Percentiles rank a stretch among this genome's conserved stretches.
Evolutionary conservation across 176 grass and related monocot genomes (phyloP).

Genomic region (Carex parvula): DNA sequence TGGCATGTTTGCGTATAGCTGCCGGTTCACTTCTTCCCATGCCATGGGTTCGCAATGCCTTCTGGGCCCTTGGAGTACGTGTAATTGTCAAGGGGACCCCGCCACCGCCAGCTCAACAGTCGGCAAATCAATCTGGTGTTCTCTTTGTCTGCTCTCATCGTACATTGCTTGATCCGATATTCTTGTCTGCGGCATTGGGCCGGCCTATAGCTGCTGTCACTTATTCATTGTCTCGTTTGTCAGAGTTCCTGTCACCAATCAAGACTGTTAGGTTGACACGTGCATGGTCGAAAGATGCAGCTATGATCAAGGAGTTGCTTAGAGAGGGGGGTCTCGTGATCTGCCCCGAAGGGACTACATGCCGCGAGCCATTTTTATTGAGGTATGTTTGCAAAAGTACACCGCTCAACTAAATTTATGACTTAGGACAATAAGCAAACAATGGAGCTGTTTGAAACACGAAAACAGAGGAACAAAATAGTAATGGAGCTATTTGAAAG

Average conservation of each 20-base stretch:
- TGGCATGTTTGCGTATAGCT: constrained; percentile 39
- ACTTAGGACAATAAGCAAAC: background rate
- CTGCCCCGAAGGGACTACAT: constrained; percentile 84
- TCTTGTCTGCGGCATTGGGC: constrained; percentile 41
- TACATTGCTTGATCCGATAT: constrained; percentile 56
- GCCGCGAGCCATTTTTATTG: constrained; percentile 68
- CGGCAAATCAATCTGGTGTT: background rate
- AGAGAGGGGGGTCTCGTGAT: constrained; percentile 42
- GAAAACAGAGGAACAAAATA: background rate
- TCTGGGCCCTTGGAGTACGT: constrained; percentile 40
- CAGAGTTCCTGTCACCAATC: constrained; percentile 66
- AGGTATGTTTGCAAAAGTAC: constrained; percentile 25
- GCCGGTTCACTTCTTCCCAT: constrained; percentile 35
- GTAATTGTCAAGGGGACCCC: constrained; percentile 26
- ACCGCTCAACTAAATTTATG: background rate
- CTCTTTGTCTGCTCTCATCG: constrained; percentile 60
- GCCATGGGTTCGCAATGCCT: constrained; percentile 20
- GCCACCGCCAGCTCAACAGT: background rate
- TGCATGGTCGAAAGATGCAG: constrained; percentile 47
- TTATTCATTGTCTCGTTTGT: constrained; percentile 58
- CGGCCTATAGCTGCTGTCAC: constrained; percentile 47
- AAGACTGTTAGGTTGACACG: constrained; percentile 42
- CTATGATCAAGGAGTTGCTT: constrained; percentile 36
- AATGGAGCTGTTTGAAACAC: background rate
- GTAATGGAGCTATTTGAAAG: background rate